Evolutionary conservation across 768 basidiomycete species (phyloP), one percentile per base, ranked within the genome.

Genomic region (Boletus vinaceobasis): DNA sequence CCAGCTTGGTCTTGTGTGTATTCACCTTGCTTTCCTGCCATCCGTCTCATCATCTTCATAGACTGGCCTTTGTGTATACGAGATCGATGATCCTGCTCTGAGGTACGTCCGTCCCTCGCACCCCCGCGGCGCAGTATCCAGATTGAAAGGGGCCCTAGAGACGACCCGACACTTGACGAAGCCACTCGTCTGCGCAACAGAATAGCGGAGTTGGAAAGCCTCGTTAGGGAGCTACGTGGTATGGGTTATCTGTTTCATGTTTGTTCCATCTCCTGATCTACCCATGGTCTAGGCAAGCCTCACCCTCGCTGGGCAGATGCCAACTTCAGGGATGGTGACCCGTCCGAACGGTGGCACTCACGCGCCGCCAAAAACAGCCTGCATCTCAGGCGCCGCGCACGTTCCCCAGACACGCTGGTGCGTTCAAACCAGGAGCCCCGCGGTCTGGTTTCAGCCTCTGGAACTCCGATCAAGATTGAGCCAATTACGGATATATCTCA

Each of bases 1-100:
- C 53, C 89, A 93, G 59, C 81, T 94, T 21, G 91, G 92, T 52
- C 73, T 95, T 71, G 92, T 92, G 74, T 56, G 70, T 60, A 19
- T n/a, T 51, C 52, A 31, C 29, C 52, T 38, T 27, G 17, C 32
- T 46, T 23, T 2, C 48, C 35, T 39, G 52, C 36, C 38, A 8
- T 50, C 56, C 44, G 1, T 46, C 57, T 60, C 42, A 44, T 49
- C 54, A 3, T 47, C 21, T 15, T 61, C 47, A 3, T 7, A 93
- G 90, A 95, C 93, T 21, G 93, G 93, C 48, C 87, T 95, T 17
- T 96, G 93, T 69, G 92, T 96, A 1, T 96, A 96, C 62, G 93
- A 96, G 67, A 89, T 95, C 59, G 93, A 95, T 68, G 93, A 93
- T 71, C 90, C 90, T 14, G 85, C 87, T 10, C 73, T 88, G 36